A percentile compares a stretch with the other conserved stretches of the same genome.
Evolutionary conservation across 2,329 filamentous ascomycete genomes (phyloP).

Genomic region (Grosmannia huntii): DNA sequence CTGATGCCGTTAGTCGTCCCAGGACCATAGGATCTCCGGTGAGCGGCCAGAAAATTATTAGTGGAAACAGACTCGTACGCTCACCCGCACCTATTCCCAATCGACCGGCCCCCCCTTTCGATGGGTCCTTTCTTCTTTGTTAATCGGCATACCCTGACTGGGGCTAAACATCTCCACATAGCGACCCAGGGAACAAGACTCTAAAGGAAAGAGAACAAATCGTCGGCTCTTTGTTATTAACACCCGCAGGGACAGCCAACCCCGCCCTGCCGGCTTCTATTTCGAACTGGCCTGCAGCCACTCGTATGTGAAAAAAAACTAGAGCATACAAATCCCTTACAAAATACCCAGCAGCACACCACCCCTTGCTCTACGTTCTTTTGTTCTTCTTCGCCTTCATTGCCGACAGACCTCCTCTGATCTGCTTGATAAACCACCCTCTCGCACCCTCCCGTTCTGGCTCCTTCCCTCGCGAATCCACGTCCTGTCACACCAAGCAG

Average conservation of each 20-base stretch:
- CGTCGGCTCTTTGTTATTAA: background rate
- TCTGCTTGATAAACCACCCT: background rate
- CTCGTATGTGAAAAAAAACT: background rate
- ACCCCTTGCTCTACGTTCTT: background rate
- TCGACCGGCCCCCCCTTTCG: background rate
- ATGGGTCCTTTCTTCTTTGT: background rate
- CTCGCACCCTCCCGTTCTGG: background rate
- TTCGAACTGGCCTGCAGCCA: background rate
- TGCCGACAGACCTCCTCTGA: background rate
- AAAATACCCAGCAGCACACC: background rate
- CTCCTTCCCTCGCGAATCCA: background rate
- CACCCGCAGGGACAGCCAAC: no score
- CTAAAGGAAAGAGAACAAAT: background rate
- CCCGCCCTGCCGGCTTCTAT: background rate
- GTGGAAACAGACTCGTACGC: background rate
- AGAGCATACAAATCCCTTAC: background rate
- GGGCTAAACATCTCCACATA: background rate
- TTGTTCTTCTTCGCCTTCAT: background rate
- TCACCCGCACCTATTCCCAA: background rate
- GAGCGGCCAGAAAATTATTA: background rate
- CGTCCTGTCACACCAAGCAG: background rate
- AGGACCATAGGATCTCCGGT: background rate
- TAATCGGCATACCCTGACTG: background rate
- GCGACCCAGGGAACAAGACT: background rate
- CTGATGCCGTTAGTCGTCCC: background rate